These are phyloP conservation scores for Metschnikowia reukaufii DNA, from an alignment of 805 yeast genomes.

Conservation along the genomic window DNA sequence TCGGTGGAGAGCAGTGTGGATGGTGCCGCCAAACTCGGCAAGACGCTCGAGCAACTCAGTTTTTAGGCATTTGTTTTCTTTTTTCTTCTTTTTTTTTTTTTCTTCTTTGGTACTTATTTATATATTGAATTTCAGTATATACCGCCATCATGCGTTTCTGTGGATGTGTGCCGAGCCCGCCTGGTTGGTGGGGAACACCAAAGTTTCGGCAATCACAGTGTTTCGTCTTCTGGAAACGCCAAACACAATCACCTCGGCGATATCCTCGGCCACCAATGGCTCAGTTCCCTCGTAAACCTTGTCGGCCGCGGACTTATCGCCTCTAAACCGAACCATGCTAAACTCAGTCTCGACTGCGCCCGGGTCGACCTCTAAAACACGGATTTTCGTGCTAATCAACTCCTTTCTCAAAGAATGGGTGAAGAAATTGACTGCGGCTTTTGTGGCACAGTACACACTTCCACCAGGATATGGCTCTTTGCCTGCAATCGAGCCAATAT, in stretches of 20 bases:
- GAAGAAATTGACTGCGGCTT: conserved; percentile 38
- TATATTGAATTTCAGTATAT: neutral
- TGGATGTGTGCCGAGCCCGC: conserved; percentile 32
- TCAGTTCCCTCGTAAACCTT: conserved; percentile 35
- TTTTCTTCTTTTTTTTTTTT: too few species aligned
- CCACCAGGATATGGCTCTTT: conserved; percentile 42
- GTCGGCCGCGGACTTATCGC: conserved; percentile 33
- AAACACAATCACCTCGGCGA: conserved; percentile 41
- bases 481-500: conserved; percentile 41
- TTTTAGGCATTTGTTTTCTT: too few species aligned
- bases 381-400: conserved; percentile 33
- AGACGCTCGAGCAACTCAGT: conserved; percentile 61
- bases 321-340: conserved; percentile 34
- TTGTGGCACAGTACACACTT: conserved; percentile 38
- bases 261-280: conserved; percentile 37
- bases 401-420: conserved; percentile 38
- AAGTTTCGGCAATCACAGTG: conserved; percentile 40
- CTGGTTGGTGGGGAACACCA: conserved; percentile 40
- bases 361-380: conserved; percentile 42
- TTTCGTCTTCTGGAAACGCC: conserved; percentile 34
- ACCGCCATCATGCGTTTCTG: conserved; percentile 12
- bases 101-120: neutral
- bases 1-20: conserved; percentile 55
- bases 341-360: conserved; percentile 44
- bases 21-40: conserved; percentile 64